Conservation (phyloP, 768 basidiomycete genomes). For the Mycena alexandri region DNA sequence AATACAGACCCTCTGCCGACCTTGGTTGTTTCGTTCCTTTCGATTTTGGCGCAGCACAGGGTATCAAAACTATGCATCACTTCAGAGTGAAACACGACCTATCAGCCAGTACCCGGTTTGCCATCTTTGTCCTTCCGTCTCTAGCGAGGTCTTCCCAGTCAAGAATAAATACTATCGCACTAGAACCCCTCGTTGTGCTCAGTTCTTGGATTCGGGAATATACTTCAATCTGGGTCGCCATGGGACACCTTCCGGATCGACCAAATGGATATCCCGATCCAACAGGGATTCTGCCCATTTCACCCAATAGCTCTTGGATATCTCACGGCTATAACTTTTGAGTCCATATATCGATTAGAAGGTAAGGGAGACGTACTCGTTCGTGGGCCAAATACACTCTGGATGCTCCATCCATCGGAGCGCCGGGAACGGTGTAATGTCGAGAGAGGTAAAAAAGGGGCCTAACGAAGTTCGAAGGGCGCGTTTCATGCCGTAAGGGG, state of each 20-base stretch:
- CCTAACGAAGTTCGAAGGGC: background rate
- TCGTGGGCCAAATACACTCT: background rate
- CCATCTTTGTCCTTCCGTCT: no score
- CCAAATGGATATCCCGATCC: slow-evolving; percentile 12
- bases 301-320: slow-evolving; percentile 3
- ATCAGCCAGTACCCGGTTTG: no score
- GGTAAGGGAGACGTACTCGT: background rate
- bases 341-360: background rate
- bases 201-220: no score
- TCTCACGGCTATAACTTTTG: background rate
- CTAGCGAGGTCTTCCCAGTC: no score
- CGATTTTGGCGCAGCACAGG: no score
- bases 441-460: background rate
- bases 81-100: no score
- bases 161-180: no score
- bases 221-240: slow-evolving; percentile 20
- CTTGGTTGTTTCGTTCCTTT: no score
- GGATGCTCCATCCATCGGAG: slow-evolving; percentile 16
- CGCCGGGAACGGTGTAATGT: slow-evolving; percentile 9
- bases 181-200: no score
- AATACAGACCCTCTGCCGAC: no score
- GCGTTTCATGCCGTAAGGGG: background rate
- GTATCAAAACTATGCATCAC: no score
- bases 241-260: background rate
- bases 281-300: slow-evolving; percentile 16